These are phyloP conservation scores for Rugonectria rugulosa DNA, from an alignment of 2,329 filamentous ascomycete species.

Conservation along the genomic window DNA sequence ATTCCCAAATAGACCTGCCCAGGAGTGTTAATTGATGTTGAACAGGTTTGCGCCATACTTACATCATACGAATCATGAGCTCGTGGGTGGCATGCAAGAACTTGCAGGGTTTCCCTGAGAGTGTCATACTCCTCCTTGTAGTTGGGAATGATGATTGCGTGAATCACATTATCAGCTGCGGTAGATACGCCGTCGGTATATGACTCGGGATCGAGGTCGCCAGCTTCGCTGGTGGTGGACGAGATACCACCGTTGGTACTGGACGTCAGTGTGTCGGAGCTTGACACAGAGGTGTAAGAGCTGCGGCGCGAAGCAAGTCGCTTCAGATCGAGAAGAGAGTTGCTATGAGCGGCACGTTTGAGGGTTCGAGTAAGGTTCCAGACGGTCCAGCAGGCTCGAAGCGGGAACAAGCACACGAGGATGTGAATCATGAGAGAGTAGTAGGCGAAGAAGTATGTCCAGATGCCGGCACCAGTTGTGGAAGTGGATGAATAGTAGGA, in stretches of 20 bases:
- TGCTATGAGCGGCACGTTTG: constrained; percentile 53
- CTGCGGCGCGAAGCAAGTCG: constrained; percentile 57
- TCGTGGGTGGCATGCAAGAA: constrained; percentile 71
- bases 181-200: constrained; percentile 54
- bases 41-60: constrained; percentile 46
- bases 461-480: constrained; percentile 54
- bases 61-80: constrained; percentile 74
- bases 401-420: constrained; percentile 68
- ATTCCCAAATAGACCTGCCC: constrained; percentile 74
- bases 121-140: constrained; percentile 78
- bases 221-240: constrained; percentile 58
- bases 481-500: constrained; percentile 42
- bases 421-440: constrained; percentile 72
- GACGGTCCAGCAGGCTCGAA: constrained; percentile 68
- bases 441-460: constrained; percentile 65
- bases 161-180: constrained; percentile 58
- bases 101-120: constrained; percentile 71
- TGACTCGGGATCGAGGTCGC: constrained; percentile 57
- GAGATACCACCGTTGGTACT: constrained; percentile 55
- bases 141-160: constrained; percentile 75
- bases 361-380: constrained; percentile 63
- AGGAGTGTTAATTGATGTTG: constrained; percentile 10
- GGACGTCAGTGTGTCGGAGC: constrained; percentile 60
- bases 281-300: constrained; percentile 63
- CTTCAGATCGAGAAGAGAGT: constrained; percentile 54